Conservation (phyloP, 2,329 filamentous ascomycete species). For the Cercospora sesami region DNA sequence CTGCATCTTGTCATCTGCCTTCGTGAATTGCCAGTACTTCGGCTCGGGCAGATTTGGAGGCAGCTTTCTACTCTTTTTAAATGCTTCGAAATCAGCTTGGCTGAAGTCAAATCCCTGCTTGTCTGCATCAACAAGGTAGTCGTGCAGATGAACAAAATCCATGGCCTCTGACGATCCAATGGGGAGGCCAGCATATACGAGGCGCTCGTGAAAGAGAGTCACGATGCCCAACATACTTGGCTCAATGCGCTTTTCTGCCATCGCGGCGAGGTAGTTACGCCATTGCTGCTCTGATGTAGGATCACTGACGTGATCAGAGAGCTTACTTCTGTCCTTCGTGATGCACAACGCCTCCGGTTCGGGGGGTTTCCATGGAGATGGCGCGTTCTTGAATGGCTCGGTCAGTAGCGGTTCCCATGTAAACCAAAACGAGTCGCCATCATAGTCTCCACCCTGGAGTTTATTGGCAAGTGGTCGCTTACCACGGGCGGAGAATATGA, state of each 20-base stretch:
- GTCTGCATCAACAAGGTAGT: slow-evolving; percentile 48
- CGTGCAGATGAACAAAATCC: slow-evolving; percentile 44
- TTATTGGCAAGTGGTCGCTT: slow-evolving; percentile 64
- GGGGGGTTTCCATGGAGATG: slow-evolving; percentile 49
- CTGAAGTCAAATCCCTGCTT: slow-evolving; percentile 54
- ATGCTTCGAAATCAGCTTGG: slow-evolving; percentile 46
- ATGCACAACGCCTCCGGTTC: slow-evolving; percentile 49
- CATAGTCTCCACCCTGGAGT: slow-evolving; percentile 77
- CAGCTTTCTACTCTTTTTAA: slow-evolving; percentile 54
- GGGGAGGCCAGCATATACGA: slow-evolving; percentile 54
- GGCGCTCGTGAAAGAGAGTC: slow-evolving; percentile 63
- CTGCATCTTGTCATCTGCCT: slow-evolving; percentile 32
- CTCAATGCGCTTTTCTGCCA: slow-evolving; percentile 42
- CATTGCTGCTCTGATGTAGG: slow-evolving; percentile 53
- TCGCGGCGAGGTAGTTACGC: slow-evolving; percentile 17
- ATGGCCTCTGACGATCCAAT: slow-evolving; percentile 20
- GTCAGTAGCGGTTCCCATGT: slow-evolving; percentile 72
- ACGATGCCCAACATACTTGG: slow-evolving; percentile 64
- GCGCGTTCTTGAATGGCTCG: slow-evolving; percentile 64
- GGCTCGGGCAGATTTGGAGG: slow-evolving; percentile 50
- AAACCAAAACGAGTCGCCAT: slow-evolving; percentile 73
- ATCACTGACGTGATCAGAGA: slow-evolving; percentile 47
- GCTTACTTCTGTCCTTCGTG: slow-evolving; percentile 49
- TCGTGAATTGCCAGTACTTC: slow-evolving; percentile 27
- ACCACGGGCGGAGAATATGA: slow-evolving; percentile 71